Evolutionary conservation across 2,329 filamentous ascomycete genomes (phyloP).

Genomic region (Xylariaceae sp.): DNA sequence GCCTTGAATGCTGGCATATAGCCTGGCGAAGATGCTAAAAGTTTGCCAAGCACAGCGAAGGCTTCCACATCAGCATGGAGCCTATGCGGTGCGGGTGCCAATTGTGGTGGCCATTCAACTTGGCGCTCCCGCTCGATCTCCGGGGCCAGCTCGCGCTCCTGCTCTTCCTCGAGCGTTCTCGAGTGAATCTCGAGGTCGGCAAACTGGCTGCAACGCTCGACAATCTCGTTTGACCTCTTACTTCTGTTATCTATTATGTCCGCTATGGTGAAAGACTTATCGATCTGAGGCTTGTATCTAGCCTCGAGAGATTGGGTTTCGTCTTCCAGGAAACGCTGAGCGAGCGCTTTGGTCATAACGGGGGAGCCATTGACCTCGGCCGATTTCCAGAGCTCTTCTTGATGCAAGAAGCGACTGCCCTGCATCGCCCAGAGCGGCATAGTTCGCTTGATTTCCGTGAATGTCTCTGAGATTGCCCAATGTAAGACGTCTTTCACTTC

Average conservation of each 20-base stretch:
- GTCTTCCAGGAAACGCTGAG: slow-evolving; percentile 8
- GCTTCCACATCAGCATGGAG: slow-evolving; percentile 6
- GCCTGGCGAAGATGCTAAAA: background rate
- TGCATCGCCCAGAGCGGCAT: slow-evolving; percentile 18
- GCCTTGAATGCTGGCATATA: slow-evolving; percentile 14
- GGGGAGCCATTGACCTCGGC: background rate
- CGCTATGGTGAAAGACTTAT: background rate
- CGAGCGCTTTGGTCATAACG: background rate
- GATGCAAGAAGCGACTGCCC: slow-evolving; percentile 10
- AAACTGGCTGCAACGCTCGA: slow-evolving; percentile 9
- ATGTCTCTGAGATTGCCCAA: slow-evolving; percentile 17
- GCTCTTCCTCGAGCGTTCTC: slow-evolving; percentile 14
- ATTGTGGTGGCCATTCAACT: slow-evolving; percentile 6
- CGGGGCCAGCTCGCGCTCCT: slow-evolving; percentile 18
- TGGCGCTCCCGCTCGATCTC: slow-evolving; percentile 16
- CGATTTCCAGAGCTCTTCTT: slow-evolving; percentile 12
- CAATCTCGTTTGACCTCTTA: background rate
- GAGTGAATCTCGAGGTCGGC: slow-evolving; percentile 5
- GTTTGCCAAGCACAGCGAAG: slow-evolving; percentile 6
- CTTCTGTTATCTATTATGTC: background rate
- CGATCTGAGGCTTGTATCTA: slow-evolving; percentile 7
- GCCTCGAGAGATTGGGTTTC: slow-evolving; percentile 9
- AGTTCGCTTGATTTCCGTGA: slow-evolving; percentile 4
- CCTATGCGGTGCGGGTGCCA: slow-evolving; percentile 1
- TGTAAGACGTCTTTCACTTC: slow-evolving; percentile 1